A percentile compares a stretch with the other conserved stretches of the same genome.
These are phyloP conservation scores for Agaricus bisporus DNA, from an alignment of 768 basidiomycete species.

Conservation along the genomic window DNA sequence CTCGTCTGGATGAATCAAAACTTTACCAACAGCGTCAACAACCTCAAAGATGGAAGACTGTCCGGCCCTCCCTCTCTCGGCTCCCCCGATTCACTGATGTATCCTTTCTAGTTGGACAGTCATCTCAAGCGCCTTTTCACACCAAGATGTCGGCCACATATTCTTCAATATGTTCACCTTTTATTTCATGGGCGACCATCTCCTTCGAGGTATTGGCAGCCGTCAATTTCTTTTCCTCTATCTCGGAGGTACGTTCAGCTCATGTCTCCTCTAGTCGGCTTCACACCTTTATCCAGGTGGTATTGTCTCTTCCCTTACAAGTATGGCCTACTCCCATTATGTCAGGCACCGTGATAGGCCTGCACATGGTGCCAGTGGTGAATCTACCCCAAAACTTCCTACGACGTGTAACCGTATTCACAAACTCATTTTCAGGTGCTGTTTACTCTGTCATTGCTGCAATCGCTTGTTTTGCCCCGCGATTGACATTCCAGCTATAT, in stretches of 20 bases:
- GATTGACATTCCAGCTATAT: constrained; percentile 61
- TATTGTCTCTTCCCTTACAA: constrained; percentile 44
- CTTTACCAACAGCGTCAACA: constrained; percentile 57
- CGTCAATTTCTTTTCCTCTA: constrained; percentile 67
- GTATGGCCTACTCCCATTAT: constrained; percentile 41
- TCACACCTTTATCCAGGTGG: constrained; percentile 41
- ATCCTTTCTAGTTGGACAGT: constrained; percentile 61
- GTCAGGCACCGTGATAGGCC: constrained; percentile 29
- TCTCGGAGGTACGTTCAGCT: constrained; percentile 45
- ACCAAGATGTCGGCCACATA: constrained; percentile 52
- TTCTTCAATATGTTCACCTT: constrained; percentile 75
- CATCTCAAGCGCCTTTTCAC: constrained; percentile 68
- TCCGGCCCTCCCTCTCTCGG: constrained; percentile 25
- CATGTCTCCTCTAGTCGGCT: background rate
- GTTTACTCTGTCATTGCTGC: constrained; percentile 67
- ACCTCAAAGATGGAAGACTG: constrained; percentile 61
- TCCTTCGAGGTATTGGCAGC: constrained; percentile 59
- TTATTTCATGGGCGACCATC: constrained; percentile 67
- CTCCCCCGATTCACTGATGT: background rate
- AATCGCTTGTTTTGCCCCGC: constrained; percentile 67
- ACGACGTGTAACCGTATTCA: background rate
- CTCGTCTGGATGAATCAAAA: constrained; percentile 51
- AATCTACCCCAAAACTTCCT: constrained; percentile 13
- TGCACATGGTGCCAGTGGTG: constrained; percentile 73
- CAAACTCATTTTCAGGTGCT: constrained; percentile 42